These are phyloP conservation scores for Cytospora piceae DNA, from an alignment of 2,329 filamentous ascomycete species.

Conservation along the genomic window DNA sequence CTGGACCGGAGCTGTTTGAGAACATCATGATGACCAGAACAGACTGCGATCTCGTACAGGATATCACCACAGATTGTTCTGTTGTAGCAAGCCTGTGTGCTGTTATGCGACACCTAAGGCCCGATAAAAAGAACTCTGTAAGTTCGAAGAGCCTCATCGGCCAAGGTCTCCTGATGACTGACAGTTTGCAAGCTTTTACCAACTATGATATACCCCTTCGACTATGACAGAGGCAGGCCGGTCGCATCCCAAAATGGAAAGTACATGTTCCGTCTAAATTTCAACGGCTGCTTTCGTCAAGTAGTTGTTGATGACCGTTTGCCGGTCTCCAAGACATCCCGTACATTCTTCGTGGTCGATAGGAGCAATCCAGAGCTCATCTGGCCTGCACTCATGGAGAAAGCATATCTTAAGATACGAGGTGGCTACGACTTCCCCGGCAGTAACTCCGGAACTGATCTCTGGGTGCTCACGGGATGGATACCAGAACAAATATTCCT, in stretches of 20 bases:
- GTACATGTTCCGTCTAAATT: slow-evolving; percentile 90
- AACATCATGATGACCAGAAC: slow-evolving; percentile 42
- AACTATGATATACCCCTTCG: slow-evolving; percentile 75
- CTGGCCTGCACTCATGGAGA: slow-evolving; percentile 93
- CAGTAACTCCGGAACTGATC: slow-evolving; percentile 93
- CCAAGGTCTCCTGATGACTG: not conserved
- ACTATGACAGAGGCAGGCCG: slow-evolving; percentile 61
- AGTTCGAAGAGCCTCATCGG: slow-evolving; percentile 28
- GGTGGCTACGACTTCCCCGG: slow-evolving; percentile 98
- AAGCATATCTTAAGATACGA: slow-evolving; percentile 92
- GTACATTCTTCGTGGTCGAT: slow-evolving; percentile 86
- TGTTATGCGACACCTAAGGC: slow-evolving; percentile 69
- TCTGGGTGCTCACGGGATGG: slow-evolving; percentile 94
- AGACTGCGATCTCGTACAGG: slow-evolving; percentile 85
- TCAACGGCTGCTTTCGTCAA: slow-evolving; percentile 89
- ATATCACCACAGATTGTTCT: slow-evolving; percentile 94
- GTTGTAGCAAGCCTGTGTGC: slow-evolving; percentile 95
- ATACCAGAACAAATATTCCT: slow-evolving; percentile 95
- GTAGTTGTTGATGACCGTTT: slow-evolving; percentile 89
- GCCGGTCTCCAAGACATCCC: slow-evolving; percentile 73
- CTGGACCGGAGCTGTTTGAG: slow-evolving; percentile 21
- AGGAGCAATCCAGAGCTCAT: slow-evolving; percentile 78
- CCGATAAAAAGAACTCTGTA: slow-evolving; percentile 68
- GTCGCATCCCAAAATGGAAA: slow-evolving; percentile 77
- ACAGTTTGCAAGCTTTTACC: slow-evolving; percentile 62